Base-by-base conservation (phyloP, 2,329 filamentous ascomycete species). In the Xylaria multiplex region DNA sequence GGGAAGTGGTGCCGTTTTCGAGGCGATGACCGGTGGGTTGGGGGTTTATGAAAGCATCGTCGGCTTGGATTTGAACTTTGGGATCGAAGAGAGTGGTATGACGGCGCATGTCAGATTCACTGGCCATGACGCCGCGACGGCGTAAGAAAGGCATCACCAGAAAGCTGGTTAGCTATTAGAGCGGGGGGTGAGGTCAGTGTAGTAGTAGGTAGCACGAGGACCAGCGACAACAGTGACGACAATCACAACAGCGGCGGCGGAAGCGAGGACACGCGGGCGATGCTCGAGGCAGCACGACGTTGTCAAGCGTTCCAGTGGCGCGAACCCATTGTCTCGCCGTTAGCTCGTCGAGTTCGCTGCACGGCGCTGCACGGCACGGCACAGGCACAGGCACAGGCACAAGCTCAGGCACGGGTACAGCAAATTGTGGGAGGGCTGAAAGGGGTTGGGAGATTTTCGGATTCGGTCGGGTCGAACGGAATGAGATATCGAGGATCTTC, bases 61-160 rank as follows among this genome's bases (percentile, higher is more conserved):
- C 71, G 63, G 69, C 56, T 24, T 70, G 70, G 27, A 66, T 54
- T 24, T 70, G 70, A 30, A 66, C 56, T 19, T 71, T 65, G 43
- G 68, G 65, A 37, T 78, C 74, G 64, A 79, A 71, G 53, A 80
- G 66, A 66, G 81, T 75, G 59, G 82, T 82, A 72, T 85, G 85
- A 59, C 84, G 84, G 76, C 84, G 84, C 80, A 86, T 86, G 70
- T 88, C 85, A 68, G 81, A 82, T 76, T 88, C 86, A 81, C 84
- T 87, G 79, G 82, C 85, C 81, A 83, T 80, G 73, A 84, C 85
- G 80, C 85, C 86, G 77, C 85, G 85, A 78, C 86, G 86, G 80
- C 86, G 86, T 79, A 88, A 81, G 72, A 88, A 86, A 74, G 86
- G 85, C 86, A 88, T 88, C 35, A 19, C 53, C 35, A 59, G 52